Base-by-base conservation (phyloP, 2,329 filamentous ascomycete genomes). In the Fusarium newnesense region DNA sequence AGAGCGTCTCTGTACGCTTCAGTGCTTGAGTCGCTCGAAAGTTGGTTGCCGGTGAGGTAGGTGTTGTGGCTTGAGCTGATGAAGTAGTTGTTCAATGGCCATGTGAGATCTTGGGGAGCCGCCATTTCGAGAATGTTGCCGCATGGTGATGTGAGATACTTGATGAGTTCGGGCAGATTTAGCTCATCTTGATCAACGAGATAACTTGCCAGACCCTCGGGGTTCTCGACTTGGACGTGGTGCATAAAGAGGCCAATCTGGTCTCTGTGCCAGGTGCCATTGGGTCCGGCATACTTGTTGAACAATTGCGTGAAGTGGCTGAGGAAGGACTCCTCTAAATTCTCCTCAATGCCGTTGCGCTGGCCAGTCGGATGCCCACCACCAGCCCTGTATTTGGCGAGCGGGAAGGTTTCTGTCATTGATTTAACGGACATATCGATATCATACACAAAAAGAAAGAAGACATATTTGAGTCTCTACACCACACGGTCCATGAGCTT, bases 11-110 rank as follows among this genome's bases (percentile, higher is more conserved):
- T 92, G 83, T 98, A 98, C 13, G 92, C 90, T 59, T 95, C 91
- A 1, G 92, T 90, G 36, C 92, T 94, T 59, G 93, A 92, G 63
- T 90, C 89, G 50, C 94, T 94, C 60, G 90, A 91, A 39, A 96
- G 86, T 81, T 97, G 95, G 77, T 97, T 94, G 4, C 95, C 95
- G 2, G 91, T 91, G 37, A 97, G 86, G 79, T 97, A 97, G 1
- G 95, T 98, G 80, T 98, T 98, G 84, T 98, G 95, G 78, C 94
- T 97, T 72, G 94, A 97, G 69, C 92, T 97, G 80, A 98, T 95
- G 81, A 94, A 98, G 84, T 97, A 98, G 79, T 97, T 94, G 43
- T 92, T 93, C 64, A 97, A 86, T 4, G 94, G 93, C 64, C 88
- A 89, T 1, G 87, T 87, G 26, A 90, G 79, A 77, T 94, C 91